These are phyloP conservation scores for Coemansia sp. DNA, from an alignment of 192 early-diverging fungal species.

Conservation along the genomic window DNA sequence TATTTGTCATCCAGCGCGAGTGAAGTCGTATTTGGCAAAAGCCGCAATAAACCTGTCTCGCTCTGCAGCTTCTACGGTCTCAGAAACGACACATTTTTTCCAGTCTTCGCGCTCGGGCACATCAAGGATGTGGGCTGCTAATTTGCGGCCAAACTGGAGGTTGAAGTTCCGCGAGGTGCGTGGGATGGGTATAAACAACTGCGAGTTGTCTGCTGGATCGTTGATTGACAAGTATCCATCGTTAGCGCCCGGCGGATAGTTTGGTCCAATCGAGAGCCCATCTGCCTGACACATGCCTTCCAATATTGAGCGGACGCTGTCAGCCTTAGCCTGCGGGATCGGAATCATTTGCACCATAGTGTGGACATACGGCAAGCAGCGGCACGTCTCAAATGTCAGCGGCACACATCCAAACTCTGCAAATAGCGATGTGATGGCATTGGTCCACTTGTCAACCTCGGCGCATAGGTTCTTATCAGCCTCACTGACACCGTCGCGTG, in stretches of 20 bases:
- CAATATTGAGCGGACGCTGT: constrained; percentile 13
- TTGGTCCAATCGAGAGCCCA: constrained; percentile 8
- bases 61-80: constrained; percentile 63
- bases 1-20: constrained; percentile 17
- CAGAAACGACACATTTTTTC: constrained; percentile 68
- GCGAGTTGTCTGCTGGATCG: constrained; percentile 15
- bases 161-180: constrained; percentile 58
- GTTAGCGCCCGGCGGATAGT: constrained; percentile 19
- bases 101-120: constrained; percentile 74
- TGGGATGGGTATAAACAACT: constrained; percentile 29
- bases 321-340: constrained; percentile 26
- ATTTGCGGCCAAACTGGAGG: constrained; percentile 73
- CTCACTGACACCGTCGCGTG: constrained; percentile 34
- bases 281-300: constrained; percentile 28
- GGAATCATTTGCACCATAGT: constrained; percentile 43
- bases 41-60: constrained; percentile 47
- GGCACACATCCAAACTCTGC: constrained; percentile 61
- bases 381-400: constrained; percentile 76
- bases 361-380: constrained; percentile 47
- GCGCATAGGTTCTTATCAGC: constrained; percentile 55
- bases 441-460: constrained; percentile 57
- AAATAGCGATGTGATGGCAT: constrained; percentile 43
- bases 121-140: constrained; percentile 67
- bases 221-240: constrained; percentile 40
- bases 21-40: constrained; percentile 45